Percentiles rank a stretch among this genome's conserved stretches.
phyloP scores from a whole-genome alignment of 1,284 basidiomycete species.

The Pterulicium gracile region DNA sequence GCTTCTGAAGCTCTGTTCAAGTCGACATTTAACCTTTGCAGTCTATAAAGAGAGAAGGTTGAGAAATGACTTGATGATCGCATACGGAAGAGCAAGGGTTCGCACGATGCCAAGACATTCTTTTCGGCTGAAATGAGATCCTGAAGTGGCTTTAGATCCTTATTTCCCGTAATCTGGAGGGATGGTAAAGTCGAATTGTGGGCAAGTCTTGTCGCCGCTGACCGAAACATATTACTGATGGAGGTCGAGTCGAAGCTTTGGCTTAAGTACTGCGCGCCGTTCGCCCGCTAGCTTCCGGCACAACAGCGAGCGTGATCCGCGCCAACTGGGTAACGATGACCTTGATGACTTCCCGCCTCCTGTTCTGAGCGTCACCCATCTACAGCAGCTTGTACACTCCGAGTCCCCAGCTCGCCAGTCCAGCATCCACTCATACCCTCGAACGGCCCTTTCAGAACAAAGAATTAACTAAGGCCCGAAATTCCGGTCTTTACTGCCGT shows the following conservation, averaged over 20 bases:
- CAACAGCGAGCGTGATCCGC: no score
- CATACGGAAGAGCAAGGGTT: constrained; percentile 11
- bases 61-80: background rate
- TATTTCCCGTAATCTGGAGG: constrained; percentile 53
- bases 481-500: no score
- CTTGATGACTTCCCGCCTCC: no score
- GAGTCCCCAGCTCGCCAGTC: no score
- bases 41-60: constrained; percentile 26
- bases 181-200: constrained; percentile 70
- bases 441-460: no score
- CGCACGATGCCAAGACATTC: constrained; percentile 63
- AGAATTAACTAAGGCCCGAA: no score
- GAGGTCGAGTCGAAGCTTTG: background rate
- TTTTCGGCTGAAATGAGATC: constrained; percentile 89
- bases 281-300: no score
- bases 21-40: constrained; percentile 58
- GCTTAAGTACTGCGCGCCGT: background rate
- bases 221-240: constrained; percentile 52
- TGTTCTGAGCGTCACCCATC: no score
- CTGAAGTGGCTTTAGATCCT: constrained; percentile 74
- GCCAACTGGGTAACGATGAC: no score
- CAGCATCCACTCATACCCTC: no score
- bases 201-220: constrained; percentile 67
- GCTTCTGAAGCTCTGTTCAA: constrained; percentile 66
- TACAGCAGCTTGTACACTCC: no score